Evolutionary conservation across 805 yeast genomes (phyloP).

Genomic region (Monosporozyma yasuniensis): DNA sequence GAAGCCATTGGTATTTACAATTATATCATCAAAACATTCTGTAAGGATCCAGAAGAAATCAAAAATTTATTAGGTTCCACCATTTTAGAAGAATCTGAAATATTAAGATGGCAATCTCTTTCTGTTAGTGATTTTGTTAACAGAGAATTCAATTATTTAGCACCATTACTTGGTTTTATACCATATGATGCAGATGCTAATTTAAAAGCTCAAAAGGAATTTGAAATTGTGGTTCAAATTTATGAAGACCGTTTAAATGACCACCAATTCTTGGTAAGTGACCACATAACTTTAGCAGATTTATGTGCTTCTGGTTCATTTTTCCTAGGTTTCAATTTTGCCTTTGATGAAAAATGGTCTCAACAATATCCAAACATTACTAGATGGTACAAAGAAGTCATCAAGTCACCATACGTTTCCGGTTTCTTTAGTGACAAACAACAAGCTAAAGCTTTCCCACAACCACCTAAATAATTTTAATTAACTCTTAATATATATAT

Average conservation of each 20-base stretch:
- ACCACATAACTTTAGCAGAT: slow-evolving; percentile 38
- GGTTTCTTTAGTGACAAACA: slow-evolving; percentile 4
- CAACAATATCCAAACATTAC: slow-evolving; percentile 47
- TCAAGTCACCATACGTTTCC: slow-evolving; percentile 6
- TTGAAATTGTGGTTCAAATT: slow-evolving; percentile 34
- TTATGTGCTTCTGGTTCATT: slow-evolving; percentile 13
- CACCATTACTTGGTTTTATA: slow-evolving; percentile 45
- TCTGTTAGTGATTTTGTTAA: slow-evolving; percentile 58
- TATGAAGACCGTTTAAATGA: slow-evolving; percentile 50
- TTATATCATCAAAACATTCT: slow-evolving; percentile 34
- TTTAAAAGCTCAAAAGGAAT: slow-evolving; percentile 34
- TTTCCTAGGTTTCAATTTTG: slow-evolving; percentile 32
- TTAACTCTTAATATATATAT: too few species aligned
- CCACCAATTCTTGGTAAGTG: slow-evolving; percentile 63
- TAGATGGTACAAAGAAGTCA: slow-evolving; percentile 8
- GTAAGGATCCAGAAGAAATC: slow-evolving; percentile 28
- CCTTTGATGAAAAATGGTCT: slow-evolving; percentile 60
- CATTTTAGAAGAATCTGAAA: slow-evolving; percentile 31
- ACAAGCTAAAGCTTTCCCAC: neutral
- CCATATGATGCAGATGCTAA: slow-evolving; percentile 69
- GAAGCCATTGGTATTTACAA: slow-evolving; percentile 56
- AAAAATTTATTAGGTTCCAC: slow-evolving; percentile 45
- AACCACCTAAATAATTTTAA: neutral
- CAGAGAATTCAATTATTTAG: slow-evolving; percentile 39
- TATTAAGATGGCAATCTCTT: slow-evolving; percentile 70